Base-by-base conservation (phyloP, 805 yeast species). In the Pichia sporocuriosa region DNA sequence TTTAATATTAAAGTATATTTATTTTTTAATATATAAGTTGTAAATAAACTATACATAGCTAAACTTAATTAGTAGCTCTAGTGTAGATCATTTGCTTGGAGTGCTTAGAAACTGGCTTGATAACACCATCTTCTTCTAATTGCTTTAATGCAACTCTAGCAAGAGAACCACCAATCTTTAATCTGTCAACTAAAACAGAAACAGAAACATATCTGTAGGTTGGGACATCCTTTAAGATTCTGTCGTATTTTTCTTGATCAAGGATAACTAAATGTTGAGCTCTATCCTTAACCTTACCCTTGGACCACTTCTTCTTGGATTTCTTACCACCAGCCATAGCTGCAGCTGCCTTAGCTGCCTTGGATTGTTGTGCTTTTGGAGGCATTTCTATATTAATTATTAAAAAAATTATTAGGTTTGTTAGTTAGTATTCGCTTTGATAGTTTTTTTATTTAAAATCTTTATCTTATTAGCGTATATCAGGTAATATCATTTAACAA, bases 221-320 rank as follows among this genome's bases (percentile, higher is more conserved):
- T 77, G 97, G 97, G 51, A 89, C 97, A 68, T 93, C 99, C 85
- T 93, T 93, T 76, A 88, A 71, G 77, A 93, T 85, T 80, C 97
- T 87, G 94, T 93, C 98, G 79, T 84, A 90, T 71, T 90, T 86
- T 62, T 93, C 95, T 79, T 93, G 97, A 74, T 93, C 99, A 66
- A 93, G 79, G 71, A 85, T 77, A 66, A 93, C 89, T 68, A 88
- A 81, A 81, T 93, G 98, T 72, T 86, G 90, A 64, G 98, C 97
- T 95, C 85, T 90, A 77, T 93, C 99, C 89, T 94, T 93, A 73
- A 88, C 96, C 83, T 94, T 88, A 75, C 96, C 96, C 83, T 90
- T 89, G 84, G 95, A 85, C 98, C 97, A 93, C 96, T 93, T 93
- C 95, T 93, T 90, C 88, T 93, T 93, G 75, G 96, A 87, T 70